phyloP scores from a whole-genome alignment of 2,329 filamentous ascomycete genomes.

The Talaromyces funiculosus region DNA sequence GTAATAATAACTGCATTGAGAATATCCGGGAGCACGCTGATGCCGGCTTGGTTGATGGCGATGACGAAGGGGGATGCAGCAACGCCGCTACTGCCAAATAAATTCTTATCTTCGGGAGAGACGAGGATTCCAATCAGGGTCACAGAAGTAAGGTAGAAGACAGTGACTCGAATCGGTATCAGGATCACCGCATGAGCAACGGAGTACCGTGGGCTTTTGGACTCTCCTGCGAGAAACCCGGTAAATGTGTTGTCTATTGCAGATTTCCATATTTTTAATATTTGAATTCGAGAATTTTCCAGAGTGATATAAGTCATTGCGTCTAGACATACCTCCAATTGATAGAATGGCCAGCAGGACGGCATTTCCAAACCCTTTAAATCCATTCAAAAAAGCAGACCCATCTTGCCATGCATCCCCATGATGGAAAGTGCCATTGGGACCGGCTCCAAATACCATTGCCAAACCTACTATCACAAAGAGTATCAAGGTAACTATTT shows the following conservation, averaged over 20 bases:
- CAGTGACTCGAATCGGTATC: slow-evolving; percentile 28
- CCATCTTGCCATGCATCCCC: slow-evolving; percentile 29
- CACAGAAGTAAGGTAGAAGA: slow-evolving; percentile 27
- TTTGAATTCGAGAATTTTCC: too few relatives aligned
- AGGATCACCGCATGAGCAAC: slow-evolving; percentile 26
- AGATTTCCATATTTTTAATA: too few relatives aligned
- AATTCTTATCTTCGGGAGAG: neutral
- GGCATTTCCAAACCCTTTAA: slow-evolving; percentile 29
- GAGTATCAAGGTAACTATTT: slow-evolving; percentile 34
- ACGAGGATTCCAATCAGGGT: slow-evolving; percentile 21
- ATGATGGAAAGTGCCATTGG: slow-evolving; percentile 27
- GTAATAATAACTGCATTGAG: slow-evolving; percentile 30
- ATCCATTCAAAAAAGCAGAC: slow-evolving; percentile 32
- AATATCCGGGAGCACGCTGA: slow-evolving; percentile 25
- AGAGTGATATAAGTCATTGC: too few relatives aligned
- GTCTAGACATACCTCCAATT: slow-evolving; percentile 17
- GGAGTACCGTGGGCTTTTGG: slow-evolving; percentile 30
- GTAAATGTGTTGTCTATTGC: slow-evolving; percentile 28
- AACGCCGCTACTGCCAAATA: slow-evolving; percentile 25
- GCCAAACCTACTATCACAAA: slow-evolving; percentile 34
- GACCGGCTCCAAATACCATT: slow-evolving; percentile 37
- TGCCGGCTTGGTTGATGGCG: slow-evolving; percentile 24
- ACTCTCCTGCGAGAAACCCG: slow-evolving; percentile 33
- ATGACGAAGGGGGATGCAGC: slow-evolving; percentile 31
- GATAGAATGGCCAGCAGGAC: slow-evolving; percentile 26